These are phyloP conservation scores for Cymodocea nodosa DNA, from an alignment of 116 monocot genomes.

Conservation along the genomic window DNA sequence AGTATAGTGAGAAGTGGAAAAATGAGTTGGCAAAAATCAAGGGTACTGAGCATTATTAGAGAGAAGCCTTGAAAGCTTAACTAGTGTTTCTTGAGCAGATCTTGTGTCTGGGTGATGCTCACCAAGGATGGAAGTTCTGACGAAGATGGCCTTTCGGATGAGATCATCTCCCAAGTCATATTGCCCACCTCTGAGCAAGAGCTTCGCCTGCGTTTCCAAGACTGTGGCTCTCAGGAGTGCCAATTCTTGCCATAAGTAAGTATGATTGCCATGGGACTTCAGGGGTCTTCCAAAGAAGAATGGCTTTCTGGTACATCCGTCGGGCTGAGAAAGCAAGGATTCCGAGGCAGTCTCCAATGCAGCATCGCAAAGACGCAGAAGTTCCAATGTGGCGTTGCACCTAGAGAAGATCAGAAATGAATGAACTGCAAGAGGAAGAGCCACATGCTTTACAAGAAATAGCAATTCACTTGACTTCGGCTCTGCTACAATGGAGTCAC, in stretches of 20 bases:
- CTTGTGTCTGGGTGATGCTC: slow-evolving; percentile 83
- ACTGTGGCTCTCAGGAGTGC: slow-evolving; percentile 59
- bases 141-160: slow-evolving; percentile 72
- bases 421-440: slow-evolving; percentile 67
- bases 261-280: slow-evolving; percentile 26
- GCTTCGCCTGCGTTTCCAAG: slow-evolving; percentile 71
- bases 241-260: slow-evolving; percentile 67
- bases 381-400: slow-evolving; percentile 68
- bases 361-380: slow-evolving; percentile 53
- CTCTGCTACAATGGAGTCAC: slow-evolving; percentile 41
- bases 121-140: slow-evolving; percentile 65
- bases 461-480: slow-evolving; percentile 50
- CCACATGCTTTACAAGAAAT: slow-evolving; percentile 44
- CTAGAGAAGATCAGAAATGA: slow-evolving; percentile 69
- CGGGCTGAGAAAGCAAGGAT: slow-evolving; percentile 43
- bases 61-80: slow-evolving; percentile 75
- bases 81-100: slow-evolving; percentile 64
- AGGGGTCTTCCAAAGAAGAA: slow-evolving; percentile 25
- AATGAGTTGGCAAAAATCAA: slow-evolving; percentile 10
- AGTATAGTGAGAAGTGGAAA: neutral
- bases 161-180: slow-evolving; percentile 70
- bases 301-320: slow-evolving; percentile 46
- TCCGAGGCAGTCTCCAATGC: slow-evolving; percentile 54
- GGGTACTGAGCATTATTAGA: slow-evolving; percentile 42
- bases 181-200: slow-evolving; percentile 73